A percentile compares a stretch with the other conserved stretches of the same genome.
Evolutionary conservation across 2,329 filamentous ascomycete species (phyloP).

Genomic region (Cercospora berteroae): DNA sequence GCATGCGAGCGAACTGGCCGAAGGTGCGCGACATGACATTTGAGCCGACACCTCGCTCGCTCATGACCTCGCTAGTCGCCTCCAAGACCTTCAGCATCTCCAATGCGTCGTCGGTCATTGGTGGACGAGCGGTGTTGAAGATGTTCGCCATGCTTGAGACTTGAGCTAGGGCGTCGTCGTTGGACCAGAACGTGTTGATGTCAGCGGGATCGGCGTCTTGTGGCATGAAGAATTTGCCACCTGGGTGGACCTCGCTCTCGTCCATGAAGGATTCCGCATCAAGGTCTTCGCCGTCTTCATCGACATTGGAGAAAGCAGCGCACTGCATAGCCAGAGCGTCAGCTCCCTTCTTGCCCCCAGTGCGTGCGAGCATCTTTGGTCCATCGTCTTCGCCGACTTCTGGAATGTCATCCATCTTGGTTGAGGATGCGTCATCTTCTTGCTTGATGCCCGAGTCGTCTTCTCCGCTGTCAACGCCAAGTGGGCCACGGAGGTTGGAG

Average conservation of each 20-base stretch:
- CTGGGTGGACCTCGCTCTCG: not conserved
- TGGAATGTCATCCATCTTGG: not conserved
- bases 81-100: not conserved
- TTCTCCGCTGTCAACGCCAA: not conserved
- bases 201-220: not conserved
- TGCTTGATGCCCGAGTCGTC: not conserved
- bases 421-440: not conserved
- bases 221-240: conserved; percentile 8
- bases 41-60: not conserved
- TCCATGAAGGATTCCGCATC: not conserved
- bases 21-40: not conserved
- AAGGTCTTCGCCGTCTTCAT: not conserved
- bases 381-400: not conserved
- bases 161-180: not conserved
- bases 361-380: not conserved
- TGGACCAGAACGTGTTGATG: not conserved
- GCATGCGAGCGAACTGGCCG: not conserved
- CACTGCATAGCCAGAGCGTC: not conserved
- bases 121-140: not conserved
- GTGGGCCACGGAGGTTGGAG: not conserved
- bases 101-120: not conserved
- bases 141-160: not conserved
- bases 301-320: not conserved
- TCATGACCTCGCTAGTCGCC: not conserved
- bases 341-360: not conserved